Conservation (phyloP, 2,329 filamentous ascomycete genomes). For the Seiridium unicorne region DNA sequence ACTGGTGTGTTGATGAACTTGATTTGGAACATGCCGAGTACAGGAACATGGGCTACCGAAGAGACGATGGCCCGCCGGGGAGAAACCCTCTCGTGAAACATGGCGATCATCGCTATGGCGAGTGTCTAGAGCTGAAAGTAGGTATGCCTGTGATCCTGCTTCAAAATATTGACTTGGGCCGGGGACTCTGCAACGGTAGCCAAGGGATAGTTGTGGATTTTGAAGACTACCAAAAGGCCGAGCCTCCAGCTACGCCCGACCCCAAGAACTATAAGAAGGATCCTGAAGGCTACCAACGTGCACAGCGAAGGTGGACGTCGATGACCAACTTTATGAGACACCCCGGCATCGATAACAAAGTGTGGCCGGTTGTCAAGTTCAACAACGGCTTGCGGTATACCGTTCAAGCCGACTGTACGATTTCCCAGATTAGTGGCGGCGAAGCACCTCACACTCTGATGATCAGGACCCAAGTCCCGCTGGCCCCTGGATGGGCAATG, state of each 20-base stretch:
- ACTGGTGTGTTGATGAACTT: constrained; percentile 39
- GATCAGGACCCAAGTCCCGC: constrained; percentile 57
- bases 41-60: constrained; percentile 16
- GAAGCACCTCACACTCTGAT: constrained; percentile 44
- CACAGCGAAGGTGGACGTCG: constrained; percentile 30
- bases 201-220: constrained; percentile 45
- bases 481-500: constrained; percentile 60
- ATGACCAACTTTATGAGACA: constrained; percentile 36
- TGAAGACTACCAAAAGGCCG: constrained; percentile 25
- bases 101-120: constrained; percentile 45
- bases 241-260: constrained; percentile 20
- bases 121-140: constrained; percentile 42
- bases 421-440: constrained; percentile 41
- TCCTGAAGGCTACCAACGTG: constrained; percentile 30
- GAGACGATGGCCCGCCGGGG: constrained; percentile 16
- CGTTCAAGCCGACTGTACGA: constrained; percentile 50
- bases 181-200: constrained; percentile 44
- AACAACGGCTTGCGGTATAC: constrained; percentile 40
- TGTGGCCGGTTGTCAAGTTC: constrained; percentile 54
- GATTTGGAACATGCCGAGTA: constrained; percentile 31
- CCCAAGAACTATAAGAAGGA: constrained; percentile 13
- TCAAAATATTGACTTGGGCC: constrained; percentile 41
- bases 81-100: constrained; percentile 26
- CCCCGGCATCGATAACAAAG: constrained; percentile 22
- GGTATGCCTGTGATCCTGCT: constrained; percentile 53